These are phyloP conservation scores for Mucor velutinosus DNA, from an alignment of 371 early-diverging fungal species.

Conservation along the genomic window DNA sequence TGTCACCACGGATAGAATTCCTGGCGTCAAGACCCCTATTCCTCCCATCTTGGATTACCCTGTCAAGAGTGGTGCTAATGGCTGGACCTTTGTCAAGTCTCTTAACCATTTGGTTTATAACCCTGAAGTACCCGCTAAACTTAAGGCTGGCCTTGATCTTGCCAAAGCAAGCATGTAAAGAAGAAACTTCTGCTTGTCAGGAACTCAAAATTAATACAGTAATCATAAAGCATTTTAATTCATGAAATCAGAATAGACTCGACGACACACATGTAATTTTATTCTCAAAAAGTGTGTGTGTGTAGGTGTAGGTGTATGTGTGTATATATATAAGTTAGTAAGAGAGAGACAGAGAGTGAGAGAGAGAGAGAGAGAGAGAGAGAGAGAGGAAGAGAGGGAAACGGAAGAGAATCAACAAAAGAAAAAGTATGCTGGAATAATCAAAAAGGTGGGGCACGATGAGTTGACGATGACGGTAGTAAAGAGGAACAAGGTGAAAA, in stretches of 20 bases:
- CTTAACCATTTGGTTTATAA: constrained; percentile 47
- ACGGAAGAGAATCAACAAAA: background rate
- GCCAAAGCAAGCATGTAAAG: constrained; percentile 35
- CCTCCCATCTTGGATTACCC: constrained; percentile 73
- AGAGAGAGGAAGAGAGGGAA: background rate
- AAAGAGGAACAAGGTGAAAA: background rate
- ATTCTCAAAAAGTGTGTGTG: too few species aligned
- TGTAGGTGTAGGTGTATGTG: too few species aligned
- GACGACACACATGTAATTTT: too few species aligned
- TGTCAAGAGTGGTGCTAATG: constrained; percentile 41
- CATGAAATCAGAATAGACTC: background rate
- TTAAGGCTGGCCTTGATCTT: constrained; percentile 43
- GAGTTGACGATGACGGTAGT: background rate
- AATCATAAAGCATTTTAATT: background rate
- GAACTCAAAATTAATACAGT: background rate
- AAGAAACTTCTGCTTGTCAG: background rate
- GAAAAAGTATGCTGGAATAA: background rate
- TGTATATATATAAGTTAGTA: too few species aligned
- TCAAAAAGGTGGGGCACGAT: background rate
- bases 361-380: too few species aligned
- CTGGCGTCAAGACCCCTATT: constrained; percentile 73
- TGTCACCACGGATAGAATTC: constrained; percentile 73
- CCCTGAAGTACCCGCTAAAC: constrained; percentile 38
- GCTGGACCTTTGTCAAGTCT: constrained; percentile 47
- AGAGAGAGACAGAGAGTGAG: too few species aligned